phyloP scores from a whole-genome alignment of 495 filamentous ascomycete species.

The Hyaloscypha hepaticicola region DNA sequence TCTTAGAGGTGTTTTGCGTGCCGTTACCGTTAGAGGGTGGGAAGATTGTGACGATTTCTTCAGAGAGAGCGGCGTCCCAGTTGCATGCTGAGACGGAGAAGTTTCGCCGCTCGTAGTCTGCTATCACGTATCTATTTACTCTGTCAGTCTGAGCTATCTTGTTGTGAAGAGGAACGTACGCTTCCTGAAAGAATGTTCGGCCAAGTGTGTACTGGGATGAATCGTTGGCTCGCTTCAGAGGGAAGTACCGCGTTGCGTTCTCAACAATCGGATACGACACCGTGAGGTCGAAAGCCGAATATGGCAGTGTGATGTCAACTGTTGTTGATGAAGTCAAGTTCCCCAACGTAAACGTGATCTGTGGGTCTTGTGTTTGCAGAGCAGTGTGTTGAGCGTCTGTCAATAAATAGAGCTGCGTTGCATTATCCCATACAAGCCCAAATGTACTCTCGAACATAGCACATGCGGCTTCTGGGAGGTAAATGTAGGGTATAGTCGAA shows the following conservation, averaged over 20 bases:
- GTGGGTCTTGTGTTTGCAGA: slow-evolving; percentile 45
- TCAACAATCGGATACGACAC: slow-evolving; percentile 34
- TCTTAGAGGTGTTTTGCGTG: background rate
- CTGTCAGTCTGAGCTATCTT: background rate
- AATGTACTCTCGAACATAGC: slow-evolving; percentile 53
- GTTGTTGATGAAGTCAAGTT: slow-evolving; percentile 36
- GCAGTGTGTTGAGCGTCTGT: slow-evolving; percentile 42
- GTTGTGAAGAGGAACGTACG: slow-evolving; percentile 35
- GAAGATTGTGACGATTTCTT: slow-evolving; percentile 17
- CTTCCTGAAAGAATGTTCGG: slow-evolving; percentile 57
- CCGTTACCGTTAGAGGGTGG: background rate
- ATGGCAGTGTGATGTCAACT: slow-evolving; percentile 51
- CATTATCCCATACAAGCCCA: slow-evolving; percentile 46
- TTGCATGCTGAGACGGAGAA: slow-evolving; percentile 17
- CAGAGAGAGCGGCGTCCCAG: slow-evolving; percentile 7
- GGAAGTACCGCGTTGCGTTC: slow-evolving; percentile 48
- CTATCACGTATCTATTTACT: slow-evolving; percentile 22
- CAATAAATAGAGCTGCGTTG: slow-evolving; percentile 49
- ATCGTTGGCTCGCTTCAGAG: slow-evolving; percentile 51
- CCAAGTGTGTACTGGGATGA: slow-evolving; percentile 55
- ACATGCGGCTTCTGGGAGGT: slow-evolving; percentile 53
- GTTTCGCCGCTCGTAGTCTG: slow-evolving; percentile 27
- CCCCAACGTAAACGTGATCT: slow-evolving; percentile 52
- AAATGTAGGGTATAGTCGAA: slow-evolving; percentile 54
- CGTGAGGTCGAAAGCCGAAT: slow-evolving; percentile 51